A percentile compares a stretch with the other conserved stretches of the same genome.
Evolutionary conservation across 306 rosid genomes (phyloP).

Genomic region (Morella rubra): DNA sequence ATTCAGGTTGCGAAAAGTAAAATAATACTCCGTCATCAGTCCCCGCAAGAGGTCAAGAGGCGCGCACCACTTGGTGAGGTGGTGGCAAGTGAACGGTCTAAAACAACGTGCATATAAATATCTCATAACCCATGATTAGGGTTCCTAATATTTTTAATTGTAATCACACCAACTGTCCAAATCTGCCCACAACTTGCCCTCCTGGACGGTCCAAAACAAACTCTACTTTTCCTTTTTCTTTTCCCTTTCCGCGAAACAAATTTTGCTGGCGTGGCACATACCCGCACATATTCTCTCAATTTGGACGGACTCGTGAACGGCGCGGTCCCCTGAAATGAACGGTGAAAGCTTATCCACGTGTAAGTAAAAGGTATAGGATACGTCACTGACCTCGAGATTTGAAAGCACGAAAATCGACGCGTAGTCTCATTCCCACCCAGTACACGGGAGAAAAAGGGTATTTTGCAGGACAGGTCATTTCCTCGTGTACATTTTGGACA

Average conservation of each 20-base stretch:
- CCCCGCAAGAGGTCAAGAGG: no score
- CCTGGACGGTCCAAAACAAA: no score
- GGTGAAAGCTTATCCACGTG: constrained; percentile 16
- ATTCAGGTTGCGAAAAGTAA: no score
- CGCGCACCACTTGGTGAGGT: no score
- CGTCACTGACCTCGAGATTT: background rate
- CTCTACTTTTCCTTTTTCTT: no score
- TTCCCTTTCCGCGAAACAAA: no score
- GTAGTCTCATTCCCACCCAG: background rate
- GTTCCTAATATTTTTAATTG: background rate
- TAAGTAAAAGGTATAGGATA: background rate
- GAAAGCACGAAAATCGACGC: background rate
- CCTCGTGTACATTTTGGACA: background rate
- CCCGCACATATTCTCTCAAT: background rate
- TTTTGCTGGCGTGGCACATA: background rate
- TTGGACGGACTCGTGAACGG: background rate
- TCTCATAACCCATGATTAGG: background rate
- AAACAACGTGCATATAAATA: background rate
- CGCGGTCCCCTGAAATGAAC: background rate
- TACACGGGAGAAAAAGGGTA: background rate
- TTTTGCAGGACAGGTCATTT: background rate
- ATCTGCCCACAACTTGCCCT: no score
- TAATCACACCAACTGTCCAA: no score
- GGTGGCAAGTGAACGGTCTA: background rate
- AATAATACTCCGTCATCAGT: no score